These are phyloP conservation scores for Monosporascus sp. DNA, from an alignment of 2,329 filamentous ascomycete genomes.

Conservation along the genomic window DNA sequence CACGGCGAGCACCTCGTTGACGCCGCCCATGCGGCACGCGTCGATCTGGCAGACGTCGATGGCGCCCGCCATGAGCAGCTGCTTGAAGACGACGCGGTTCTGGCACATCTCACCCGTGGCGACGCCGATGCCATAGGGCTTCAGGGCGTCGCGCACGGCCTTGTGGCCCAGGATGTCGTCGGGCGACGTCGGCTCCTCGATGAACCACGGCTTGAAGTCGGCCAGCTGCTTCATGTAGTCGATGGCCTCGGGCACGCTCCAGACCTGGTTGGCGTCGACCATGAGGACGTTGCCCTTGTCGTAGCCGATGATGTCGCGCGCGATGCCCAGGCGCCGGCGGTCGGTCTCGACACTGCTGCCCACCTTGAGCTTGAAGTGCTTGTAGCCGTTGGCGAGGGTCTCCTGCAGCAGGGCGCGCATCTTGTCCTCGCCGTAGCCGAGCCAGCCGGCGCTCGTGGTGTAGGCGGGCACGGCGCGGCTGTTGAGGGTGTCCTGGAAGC, in stretches of 20 bases:
- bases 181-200: conserved; percentile 87
- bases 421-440: conserved; percentile 86
- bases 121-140: conserved; percentile 70
- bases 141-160: conserved; percentile 74
- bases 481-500: conserved; percentile 67
- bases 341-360: conserved; percentile 70
- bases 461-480: conserved; percentile 81
- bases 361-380: conserved; percentile 89
- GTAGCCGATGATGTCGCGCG: conserved; percentile 74
- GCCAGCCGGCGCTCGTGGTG: conserved; percentile 84
- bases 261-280: conserved; percentile 91
- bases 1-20: conserved; percentile 90
- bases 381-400: conserved; percentile 71
- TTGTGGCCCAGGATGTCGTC: conserved; percentile 88
- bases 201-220: conserved; percentile 88
- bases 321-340: conserved; percentile 63
- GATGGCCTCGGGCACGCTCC: conserved; percentile 86
- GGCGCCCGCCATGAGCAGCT: conserved; percentile 72
- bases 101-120: conserved; percentile 95
- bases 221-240: conserved; percentile 77
- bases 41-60: conserved; percentile 89
- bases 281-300: conserved; percentile 81
- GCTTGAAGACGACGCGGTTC: conserved; percentile 92
- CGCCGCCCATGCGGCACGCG: conserved; percentile 81
- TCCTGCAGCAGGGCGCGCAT: conserved; percentile 70